Evolutionary conservation across 345 rosid genomes (phyloP).

Genomic region (Sisymbrium altissimum): DNA sequence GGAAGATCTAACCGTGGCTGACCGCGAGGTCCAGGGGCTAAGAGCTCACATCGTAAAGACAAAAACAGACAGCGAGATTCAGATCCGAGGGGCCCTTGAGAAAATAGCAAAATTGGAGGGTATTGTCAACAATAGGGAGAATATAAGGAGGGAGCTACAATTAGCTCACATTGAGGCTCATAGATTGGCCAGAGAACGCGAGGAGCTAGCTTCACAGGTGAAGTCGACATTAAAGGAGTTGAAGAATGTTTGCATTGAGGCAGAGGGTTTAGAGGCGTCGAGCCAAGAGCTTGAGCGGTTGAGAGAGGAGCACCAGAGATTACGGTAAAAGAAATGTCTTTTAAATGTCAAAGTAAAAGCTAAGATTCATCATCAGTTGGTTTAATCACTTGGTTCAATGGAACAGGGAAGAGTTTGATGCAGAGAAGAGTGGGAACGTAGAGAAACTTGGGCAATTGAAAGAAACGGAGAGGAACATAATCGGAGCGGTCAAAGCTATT

Average conservation of each 20-base stretch:
- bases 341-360: slow-evolving; percentile 1
- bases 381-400: slow-evolving; percentile 11
- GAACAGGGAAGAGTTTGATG: slow-evolving; percentile 57
- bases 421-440: slow-evolving; percentile 64
- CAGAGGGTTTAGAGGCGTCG: slow-evolving; percentile 48
- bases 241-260: slow-evolving; percentile 42
- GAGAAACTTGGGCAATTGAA: slow-evolving; percentile 59
- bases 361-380: slow-evolving; percentile 2
- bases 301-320: slow-evolving; percentile 57
- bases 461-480: slow-evolving; percentile 59
- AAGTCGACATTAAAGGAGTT: slow-evolving; percentile 57
- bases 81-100: slow-evolving; percentile 59
- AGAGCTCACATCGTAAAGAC: slow-evolving; percentile 68
- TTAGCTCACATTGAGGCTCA: slow-evolving; percentile 68
- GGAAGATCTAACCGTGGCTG: slow-evolving; percentile 54
- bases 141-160: slow-evolving; percentile 61
- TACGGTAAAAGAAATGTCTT: slow-evolving; percentile 47
- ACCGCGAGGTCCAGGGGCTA: slow-evolving; percentile 54
- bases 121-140: slow-evolving; percentile 55
- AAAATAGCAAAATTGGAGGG: slow-evolving; percentile 62
- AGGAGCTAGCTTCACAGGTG: slow-evolving; percentile 56
- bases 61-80: slow-evolving; percentile 70
- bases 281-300: slow-evolving; percentile 58
- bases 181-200: slow-evolving; percentile 53
- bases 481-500: slow-evolving; percentile 60